Conservation (phyloP, 352 stramenopile genomes). For the Elongisporangium senticosum region DNA sequence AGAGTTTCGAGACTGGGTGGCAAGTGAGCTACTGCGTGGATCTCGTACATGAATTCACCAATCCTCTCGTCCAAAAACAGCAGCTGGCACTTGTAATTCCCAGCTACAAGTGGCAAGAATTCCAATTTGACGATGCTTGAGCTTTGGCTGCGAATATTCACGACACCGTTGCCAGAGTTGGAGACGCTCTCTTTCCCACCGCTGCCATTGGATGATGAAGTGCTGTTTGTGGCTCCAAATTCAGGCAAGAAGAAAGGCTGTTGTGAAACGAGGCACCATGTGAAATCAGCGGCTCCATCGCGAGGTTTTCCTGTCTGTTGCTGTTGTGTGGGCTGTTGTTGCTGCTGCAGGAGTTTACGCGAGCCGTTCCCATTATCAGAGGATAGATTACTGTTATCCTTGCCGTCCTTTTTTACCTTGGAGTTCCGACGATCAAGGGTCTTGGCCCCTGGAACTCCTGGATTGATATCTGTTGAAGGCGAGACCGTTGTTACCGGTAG, state of each 20-base stretch:
- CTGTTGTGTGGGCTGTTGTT: not conserved
- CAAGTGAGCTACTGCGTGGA: slow-evolving; percentile 77
- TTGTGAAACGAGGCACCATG: slow-evolving; percentile 62
- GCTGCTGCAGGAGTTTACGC: not conserved
- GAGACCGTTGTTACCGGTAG: not conserved
- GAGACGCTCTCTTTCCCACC: not conserved
- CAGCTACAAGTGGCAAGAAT: slow-evolving; percentile 85
- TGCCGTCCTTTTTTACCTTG: not conserved
- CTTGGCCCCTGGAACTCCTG: not conserved
- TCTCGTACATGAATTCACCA: slow-evolving; percentile 93
- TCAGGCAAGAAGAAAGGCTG: slow-evolving; percentile 74
- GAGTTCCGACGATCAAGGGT: not conserved
- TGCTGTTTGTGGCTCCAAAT: slow-evolving; percentile 15
- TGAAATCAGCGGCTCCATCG: slow-evolving; percentile 34
- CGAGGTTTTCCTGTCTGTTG: slow-evolving; percentile 11
- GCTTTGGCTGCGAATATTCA: slow-evolving; percentile 42
- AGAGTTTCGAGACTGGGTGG: slow-evolving; percentile 72
- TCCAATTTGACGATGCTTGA: slow-evolving; percentile 77
- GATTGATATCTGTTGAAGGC: not conserved
- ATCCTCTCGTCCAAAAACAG: slow-evolving; percentile 90
- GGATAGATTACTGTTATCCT: not conserved
- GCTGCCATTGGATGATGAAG: not conserved
- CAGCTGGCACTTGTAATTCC: slow-evolving; percentile 87
- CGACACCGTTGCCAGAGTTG: not conserved
- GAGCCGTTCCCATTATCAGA: not conserved